Evolutionary conservation across 2,329 filamentous ascomycete genomes (phyloP).

Genomic region (Beauveria sp.): DNA sequence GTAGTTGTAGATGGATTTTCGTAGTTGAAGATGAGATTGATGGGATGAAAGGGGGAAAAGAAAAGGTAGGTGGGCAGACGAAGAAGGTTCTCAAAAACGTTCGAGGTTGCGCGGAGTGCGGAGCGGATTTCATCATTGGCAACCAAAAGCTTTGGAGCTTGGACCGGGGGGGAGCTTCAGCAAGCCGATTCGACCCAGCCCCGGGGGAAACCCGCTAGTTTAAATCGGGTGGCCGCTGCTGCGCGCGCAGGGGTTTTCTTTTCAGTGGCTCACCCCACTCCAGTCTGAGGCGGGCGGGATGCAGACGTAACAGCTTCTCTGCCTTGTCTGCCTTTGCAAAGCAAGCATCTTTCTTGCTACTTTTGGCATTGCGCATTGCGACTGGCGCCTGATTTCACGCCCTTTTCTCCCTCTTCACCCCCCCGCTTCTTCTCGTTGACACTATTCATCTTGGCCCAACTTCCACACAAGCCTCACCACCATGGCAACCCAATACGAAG

Average conservation of each 20-base stretch:
- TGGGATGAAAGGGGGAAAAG: not conserved
- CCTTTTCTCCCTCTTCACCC: not conserved
- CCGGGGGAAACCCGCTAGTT: not conserved
- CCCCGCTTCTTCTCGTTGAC: not conserved
- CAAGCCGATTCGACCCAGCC: not conserved
- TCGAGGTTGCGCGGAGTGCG: not conserved
- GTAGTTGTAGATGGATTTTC: not conserved
- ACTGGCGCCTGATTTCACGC: not conserved
- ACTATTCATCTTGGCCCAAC: not conserved
- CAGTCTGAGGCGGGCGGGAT: not conserved
- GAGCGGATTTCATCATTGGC: conserved; percentile 9
- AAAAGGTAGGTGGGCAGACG: not conserved
- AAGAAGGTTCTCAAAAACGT: not conserved
- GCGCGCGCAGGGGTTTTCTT: not conserved
- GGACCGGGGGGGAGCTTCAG: not conserved
- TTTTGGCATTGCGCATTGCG: conserved; percentile 1
- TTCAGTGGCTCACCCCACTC: not conserved
- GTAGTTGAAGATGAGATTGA: not conserved
- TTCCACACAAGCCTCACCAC: not conserved
- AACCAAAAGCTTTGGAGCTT: not conserved
- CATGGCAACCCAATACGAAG: conserved; percentile 53
- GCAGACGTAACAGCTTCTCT: conserved; percentile 11
- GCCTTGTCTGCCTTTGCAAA: not conserved
- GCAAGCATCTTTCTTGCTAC: too few relatives aligned
- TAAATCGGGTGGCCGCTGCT: not conserved